These are phyloP conservation scores for Paraphysoderma sedebokerense DNA, from an alignment of 371 early-diverging fungal species.

Conservation along the genomic window DNA sequence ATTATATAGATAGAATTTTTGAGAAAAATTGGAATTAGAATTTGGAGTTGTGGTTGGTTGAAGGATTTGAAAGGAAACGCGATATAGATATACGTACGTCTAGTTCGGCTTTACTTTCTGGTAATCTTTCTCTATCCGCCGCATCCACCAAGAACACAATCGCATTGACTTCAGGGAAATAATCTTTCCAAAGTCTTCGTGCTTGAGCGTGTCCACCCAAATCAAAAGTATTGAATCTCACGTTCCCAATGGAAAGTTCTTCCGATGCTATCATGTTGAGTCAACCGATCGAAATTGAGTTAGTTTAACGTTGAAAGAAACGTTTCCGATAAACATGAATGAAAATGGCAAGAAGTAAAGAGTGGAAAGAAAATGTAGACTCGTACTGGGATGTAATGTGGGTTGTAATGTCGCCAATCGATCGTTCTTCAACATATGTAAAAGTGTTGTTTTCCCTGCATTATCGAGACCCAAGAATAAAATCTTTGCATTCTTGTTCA, in stretches of 20 bases:
- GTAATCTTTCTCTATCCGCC: conserved; percentile 67
- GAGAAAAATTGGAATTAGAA: background rate
- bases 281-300: conserved; percentile 1
- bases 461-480: conserved; percentile 99
- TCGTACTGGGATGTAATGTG: conserved; percentile 94
- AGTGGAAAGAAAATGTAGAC: background rate
- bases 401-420: conserved; percentile 91
- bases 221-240: conserved; percentile 93
- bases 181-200: conserved; percentile 94
- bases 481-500: conserved; percentile 97
- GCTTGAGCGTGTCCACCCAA: conserved; percentile 94
- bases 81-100: conserved; percentile 38
- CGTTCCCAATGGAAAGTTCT: conserved; percentile 88
- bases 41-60: background rate
- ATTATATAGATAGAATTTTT: background rate
- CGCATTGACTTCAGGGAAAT: conserved; percentile 92
- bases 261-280: conserved; percentile 75
- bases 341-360: background rate
- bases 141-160: conserved; percentile 93
- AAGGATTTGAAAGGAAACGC: background rate
- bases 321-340: background rate
- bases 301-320: background rate
- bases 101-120: conserved; percentile 83
- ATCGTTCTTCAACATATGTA: conserved; percentile 98
- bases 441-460: conserved; percentile 98